Evolutionary conservation across 345 rosid species (phyloP).

Genomic region (Acer yangbiense): DNA sequence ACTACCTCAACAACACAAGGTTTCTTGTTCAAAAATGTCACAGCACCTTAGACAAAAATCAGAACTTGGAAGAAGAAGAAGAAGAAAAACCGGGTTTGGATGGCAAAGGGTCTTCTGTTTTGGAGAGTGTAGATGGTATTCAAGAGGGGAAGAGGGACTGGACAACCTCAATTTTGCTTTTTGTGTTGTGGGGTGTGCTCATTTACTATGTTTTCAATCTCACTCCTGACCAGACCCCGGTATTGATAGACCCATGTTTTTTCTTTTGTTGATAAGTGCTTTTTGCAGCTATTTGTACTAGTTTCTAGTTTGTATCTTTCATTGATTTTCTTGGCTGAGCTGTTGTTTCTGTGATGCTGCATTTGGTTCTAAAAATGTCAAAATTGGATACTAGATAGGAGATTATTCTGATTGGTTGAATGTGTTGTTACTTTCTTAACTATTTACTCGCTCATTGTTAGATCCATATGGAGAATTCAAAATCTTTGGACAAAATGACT

Average conservation of each 20-base stretch:
- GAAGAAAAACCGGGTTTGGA: constrained; percentile 35
- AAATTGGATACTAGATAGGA: neutral
- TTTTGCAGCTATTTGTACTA: neutral
- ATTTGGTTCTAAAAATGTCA: neutral
- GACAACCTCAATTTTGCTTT: constrained; percentile 75
- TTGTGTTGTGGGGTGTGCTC: constrained; percentile 70
- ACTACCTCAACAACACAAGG: constrained; percentile 22
- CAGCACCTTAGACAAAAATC: constrained; percentile 47
- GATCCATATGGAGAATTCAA: too few species aligned
- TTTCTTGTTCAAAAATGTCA: constrained; percentile 38
- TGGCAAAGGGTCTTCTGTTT: constrained; percentile 24
- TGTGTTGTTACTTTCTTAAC: neutral
- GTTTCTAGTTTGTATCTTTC: neutral
- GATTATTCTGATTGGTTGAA: neutral
- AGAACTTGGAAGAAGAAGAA: constrained; percentile 46
- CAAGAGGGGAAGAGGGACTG: constrained; percentile 54
- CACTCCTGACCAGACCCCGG: constrained; percentile 80
- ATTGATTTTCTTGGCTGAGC: neutral
- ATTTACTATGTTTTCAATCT: constrained; percentile 76
- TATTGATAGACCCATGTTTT: constrained; percentile 20
- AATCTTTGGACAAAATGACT: neutral
- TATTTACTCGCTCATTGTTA: too few species aligned
- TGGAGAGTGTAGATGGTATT: constrained; percentile 19
- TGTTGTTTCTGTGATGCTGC: neutral
- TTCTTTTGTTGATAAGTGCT: neutral